Base-by-base conservation (phyloP, 805 yeast species). In the Candida takata region DNA sequence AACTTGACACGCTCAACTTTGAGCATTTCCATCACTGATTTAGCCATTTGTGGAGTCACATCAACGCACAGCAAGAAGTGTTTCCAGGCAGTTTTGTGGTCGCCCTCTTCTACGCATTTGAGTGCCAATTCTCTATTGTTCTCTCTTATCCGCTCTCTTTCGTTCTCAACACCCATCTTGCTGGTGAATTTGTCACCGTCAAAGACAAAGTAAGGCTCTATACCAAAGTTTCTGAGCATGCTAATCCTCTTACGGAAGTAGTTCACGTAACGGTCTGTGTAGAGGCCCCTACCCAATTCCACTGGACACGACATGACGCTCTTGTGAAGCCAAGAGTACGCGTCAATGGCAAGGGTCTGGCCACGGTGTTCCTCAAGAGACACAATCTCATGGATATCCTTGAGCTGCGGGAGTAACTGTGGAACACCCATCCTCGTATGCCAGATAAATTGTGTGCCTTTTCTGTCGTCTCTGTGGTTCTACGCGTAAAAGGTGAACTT, bases 281-380 rank as follows among this genome's bases (percentile, higher is more conserved):
- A 85, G 34, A 61, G 57, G 9, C 74, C 84, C 34, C 72, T 64
- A 8, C 86, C 85, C 31, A 92, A 62, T 33, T 92, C 95, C 58
- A 72, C 75, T 0, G 97, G 83, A 59, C 97, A 88, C 13, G 85
- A 65, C 34, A 79, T 72, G 4, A 84, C 78, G 5, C 92, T 88
- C 44, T 84, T 74, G 59, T 92, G 99, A 5, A 92, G 71, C 99
- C 99, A 92, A 1, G 96, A 87, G 52, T 86, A 92, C 0, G 95
- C 88, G 54, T 92, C 99, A n/a, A 92, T 79, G 0, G 95, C 99
- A 29, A 88, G 61, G 0, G 83, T 77, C 49, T 79, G 69, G 1
- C 95, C 96, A 11, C 75, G 60, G 55, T 76, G 84, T 24, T 71
- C 61, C 37, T 71, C 69, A 31, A 88, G 60, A 2, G 79, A 60